Conservation (phyloP, 441 rosid species). For the Iberis amara region DNA sequence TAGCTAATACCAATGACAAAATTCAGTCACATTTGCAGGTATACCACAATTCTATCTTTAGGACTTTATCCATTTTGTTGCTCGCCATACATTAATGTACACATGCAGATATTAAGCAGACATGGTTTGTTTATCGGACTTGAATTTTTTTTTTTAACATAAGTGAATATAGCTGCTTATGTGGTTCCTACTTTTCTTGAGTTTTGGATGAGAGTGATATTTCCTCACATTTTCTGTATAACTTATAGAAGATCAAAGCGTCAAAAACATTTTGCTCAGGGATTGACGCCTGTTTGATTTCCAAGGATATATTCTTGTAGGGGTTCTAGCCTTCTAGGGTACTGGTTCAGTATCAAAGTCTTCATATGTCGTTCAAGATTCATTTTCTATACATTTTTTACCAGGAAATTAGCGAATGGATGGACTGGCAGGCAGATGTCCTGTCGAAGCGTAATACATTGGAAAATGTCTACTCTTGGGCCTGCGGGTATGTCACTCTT, state of each 20-base stretch:
- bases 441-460: slow-evolving; percentile 71
- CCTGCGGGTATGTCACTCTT: slow-evolving; percentile 70
- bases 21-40: slow-evolving; percentile 78
- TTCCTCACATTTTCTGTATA: slow-evolving; percentile 1
- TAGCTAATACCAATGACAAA: slow-evolving; percentile 56
- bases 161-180: too few relatives aligned
- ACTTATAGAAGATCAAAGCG: not conserved
- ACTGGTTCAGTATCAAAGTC: slow-evolving; percentile 5
- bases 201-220: slow-evolving; percentile 3
- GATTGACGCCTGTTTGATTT: not conserved
- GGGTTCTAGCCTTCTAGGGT: slow-evolving; percentile 9
- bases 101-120: slow-evolving; percentile 3
- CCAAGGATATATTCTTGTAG: slow-evolving; percentile 4
- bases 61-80: slow-evolving; percentile 9
- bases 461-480: slow-evolving; percentile 92
- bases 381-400: slow-evolving; percentile 20
- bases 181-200: not conserved
- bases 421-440: slow-evolving; percentile 69
- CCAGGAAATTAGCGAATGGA: slow-evolving; percentile 74
- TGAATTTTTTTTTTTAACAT: not conserved
- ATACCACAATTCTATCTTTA: not conserved
- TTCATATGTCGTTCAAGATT: not conserved
- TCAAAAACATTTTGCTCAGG: not conserved
- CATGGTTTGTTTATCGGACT: slow-evolving; percentile 14
- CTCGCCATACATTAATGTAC: slow-evolving; percentile 16